Base-by-base conservation (phyloP, 2,329 filamentous ascomycete species). In the Fusarium secorum region DNA sequence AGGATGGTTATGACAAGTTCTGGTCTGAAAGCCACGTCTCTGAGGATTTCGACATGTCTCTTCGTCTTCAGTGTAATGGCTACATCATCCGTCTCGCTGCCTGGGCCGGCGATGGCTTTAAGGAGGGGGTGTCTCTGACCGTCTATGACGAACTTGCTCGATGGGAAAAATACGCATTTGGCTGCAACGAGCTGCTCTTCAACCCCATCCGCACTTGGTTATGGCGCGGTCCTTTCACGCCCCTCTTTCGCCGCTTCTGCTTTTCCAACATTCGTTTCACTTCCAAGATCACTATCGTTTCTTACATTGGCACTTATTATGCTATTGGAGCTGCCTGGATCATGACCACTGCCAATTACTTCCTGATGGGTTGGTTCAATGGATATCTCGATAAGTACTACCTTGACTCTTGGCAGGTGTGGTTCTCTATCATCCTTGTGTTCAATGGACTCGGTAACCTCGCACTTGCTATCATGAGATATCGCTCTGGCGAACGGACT, bases 121-220 rank as follows among this genome's bases (percentile, higher is more conserved):
- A 94, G 78, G 93, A 95, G 78, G 93, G 93, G 71, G 93, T 95
- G 58, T 95, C 93, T 3, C 84, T 95, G 61, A 95, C 93, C 1
- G 92, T 95, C 14, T 94, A 95, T 77, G 93, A 95, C 80, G 93
- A 95, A 80, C 85, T 95, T 65, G 91, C 92, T 4, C 90, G 93
- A 62, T 95, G 93, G 93, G 93, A 95, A 78, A 95, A 95, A 81
- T 94, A 94, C 78, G 93, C 93, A 6, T 95, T 94, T 75, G 92
- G 93, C 39, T 95, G 93, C 81, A 93, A 92, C 79, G 93, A 95
- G 82, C 85, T 95, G 62, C 85, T 95, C 62, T 95, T 96, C 83
- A 87, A 95, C 77, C 93, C 93, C 6, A 84, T 95, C 66, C 87
- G 88, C 66, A 89, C 89, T 73, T 95, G 93, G 93, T 79, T 89